Evolutionary conservation across 495 filamentous ascomycete species (phyloP).

Genomic region (Aspergillus conjunctus): DNA sequence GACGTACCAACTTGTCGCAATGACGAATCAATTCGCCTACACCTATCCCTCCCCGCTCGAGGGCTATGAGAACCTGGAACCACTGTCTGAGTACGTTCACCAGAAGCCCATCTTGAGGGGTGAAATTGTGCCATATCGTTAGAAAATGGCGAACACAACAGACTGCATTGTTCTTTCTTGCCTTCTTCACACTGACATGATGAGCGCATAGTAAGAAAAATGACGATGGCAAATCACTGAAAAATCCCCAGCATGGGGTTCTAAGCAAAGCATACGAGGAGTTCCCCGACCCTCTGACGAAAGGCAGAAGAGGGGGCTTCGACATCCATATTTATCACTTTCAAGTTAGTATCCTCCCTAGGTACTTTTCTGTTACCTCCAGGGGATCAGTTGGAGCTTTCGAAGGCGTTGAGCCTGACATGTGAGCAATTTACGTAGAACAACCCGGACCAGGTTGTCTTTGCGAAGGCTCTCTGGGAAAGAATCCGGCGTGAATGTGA

Average conservation of each 20-base stretch:
- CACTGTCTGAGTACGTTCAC: conserved; percentile 61
- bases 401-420: not conserved
- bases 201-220: conserved; percentile 38
- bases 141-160: conserved; percentile 1
- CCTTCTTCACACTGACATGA: conserved; percentile 1
- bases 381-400: not conserved
- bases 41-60: conserved; percentile 66
- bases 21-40: conserved; percentile 43
- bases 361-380: not conserved
- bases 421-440: conserved; percentile 35
- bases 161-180: not conserved
- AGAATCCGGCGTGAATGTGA: conserved; percentile 79
- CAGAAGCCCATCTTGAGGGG: no score
- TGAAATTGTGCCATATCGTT: conserved; percentile 4
- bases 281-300: conserved; percentile 66
- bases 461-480: conserved; percentile 72
- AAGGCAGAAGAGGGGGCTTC: conserved; percentile 60
- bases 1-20: conserved; percentile 13
- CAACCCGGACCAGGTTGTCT: conserved; percentile 61
- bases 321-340: conserved; percentile 85
- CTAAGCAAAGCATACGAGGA: conserved; percentile 65
- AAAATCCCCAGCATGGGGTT: conserved; percentile 57
- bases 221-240: conserved; percentile 68
- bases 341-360: conserved; percentile 34
- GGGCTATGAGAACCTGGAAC: conserved; percentile 64